Conservation (phyloP, 371 early-diverging fungal genomes). For the Basidiobolus meristosporus region DNA sequence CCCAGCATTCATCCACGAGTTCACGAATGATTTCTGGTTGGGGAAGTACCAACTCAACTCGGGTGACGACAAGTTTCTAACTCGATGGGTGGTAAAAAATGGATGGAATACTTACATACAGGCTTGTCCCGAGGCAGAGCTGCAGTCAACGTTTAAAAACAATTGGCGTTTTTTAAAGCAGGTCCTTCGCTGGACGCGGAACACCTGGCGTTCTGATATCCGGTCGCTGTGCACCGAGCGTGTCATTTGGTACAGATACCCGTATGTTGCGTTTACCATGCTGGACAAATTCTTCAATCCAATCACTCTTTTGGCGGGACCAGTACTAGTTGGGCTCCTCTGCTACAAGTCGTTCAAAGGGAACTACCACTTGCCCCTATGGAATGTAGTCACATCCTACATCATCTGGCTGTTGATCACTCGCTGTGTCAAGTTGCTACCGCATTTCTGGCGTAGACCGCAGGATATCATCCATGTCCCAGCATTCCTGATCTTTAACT, state of each 20-base stretch:
- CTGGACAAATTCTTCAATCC: slow-evolving; percentile 58
- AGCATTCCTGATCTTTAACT: slow-evolving; percentile 43
- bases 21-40: slow-evolving; percentile 51
- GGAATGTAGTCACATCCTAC: slow-evolving; percentile 40
- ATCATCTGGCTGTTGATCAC: slow-evolving; percentile 42
- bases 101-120: slow-evolving; percentile 53
- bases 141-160: slow-evolving; percentile 53
- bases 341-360: slow-evolving; percentile 12
- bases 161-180: slow-evolving; percentile 56
- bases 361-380: slow-evolving; percentile 15
- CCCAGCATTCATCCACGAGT: slow-evolving; percentile 43
- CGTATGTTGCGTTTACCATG: slow-evolving; percentile 57
- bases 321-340: slow-evolving; percentile 19
- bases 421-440: slow-evolving; percentile 43
- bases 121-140: slow-evolving; percentile 44
- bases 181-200: slow-evolving; percentile 52
- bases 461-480: slow-evolving; percentile 42
- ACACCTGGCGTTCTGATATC: slow-evolving; percentile 58
- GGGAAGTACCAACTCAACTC: slow-evolving; percentile 51
- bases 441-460: slow-evolving; percentile 44
- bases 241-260: slow-evolving; percentile 38
- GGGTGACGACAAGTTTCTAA: slow-evolving; percentile 60
- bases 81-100: slow-evolving; percentile 55
- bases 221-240: slow-evolving; percentile 40
- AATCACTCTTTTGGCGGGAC: slow-evolving; percentile 44